Conservation (phyloP, 345 rosid genomes). For the Carallia pectinifolia region DNA sequence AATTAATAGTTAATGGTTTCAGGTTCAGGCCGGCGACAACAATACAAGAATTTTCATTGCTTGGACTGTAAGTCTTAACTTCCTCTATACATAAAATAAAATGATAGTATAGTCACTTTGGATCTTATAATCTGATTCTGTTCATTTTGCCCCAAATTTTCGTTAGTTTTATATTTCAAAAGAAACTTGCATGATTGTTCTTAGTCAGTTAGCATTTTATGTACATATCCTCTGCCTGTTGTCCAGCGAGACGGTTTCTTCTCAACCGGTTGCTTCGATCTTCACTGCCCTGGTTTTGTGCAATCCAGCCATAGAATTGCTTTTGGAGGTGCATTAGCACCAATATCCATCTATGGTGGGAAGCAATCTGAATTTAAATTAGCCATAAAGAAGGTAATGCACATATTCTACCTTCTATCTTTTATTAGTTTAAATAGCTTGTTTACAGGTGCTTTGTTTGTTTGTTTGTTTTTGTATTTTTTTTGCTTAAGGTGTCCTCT, state of each 20-base stretch:
- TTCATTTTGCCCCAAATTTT: neutral
- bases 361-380: neutral
- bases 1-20: neutral
- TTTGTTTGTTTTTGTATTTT: too few relatives aligned
- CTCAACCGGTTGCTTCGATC: slow-evolving; percentile 10
- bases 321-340: neutral
- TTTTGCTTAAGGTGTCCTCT: too few relatives aligned
- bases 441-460: too few relatives aligned
- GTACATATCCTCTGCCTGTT: neutral
- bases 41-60: neutral
- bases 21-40: neutral
- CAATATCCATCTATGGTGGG: neutral
- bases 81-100: neutral
- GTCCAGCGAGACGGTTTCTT: neutral
- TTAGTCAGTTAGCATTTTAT: too few relatives aligned
- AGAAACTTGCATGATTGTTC: too few relatives aligned
- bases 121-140: neutral
- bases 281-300: slow-evolving; percentile 18
- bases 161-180: neutral
- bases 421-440: too few relatives aligned
- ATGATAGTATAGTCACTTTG: neutral
- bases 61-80: slow-evolving; percentile 11
- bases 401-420: too few relatives aligned
- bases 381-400: neutral
- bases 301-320: neutral